Percentiles rank a stretch among this genome's conserved stretches.
Conservation (phyloP, 768 basidiomycete genomes). For the Cystofilobasidium bisporidii region DNA sequence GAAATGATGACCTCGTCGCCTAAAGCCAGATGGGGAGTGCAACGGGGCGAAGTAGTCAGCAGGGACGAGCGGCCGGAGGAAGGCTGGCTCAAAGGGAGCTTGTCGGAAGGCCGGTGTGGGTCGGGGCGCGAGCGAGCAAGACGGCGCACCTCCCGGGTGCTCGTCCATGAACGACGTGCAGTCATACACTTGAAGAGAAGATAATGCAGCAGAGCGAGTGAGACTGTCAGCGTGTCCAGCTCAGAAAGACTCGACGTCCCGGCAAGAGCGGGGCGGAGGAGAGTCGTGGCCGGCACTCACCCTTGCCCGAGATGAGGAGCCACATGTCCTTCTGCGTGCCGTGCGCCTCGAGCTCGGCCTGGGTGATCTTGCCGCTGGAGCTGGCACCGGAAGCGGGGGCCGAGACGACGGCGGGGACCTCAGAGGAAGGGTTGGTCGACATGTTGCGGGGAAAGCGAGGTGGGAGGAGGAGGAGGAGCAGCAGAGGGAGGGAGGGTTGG, state of each 20-base stretch:
- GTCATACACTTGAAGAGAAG: slow-evolving; percentile 20
- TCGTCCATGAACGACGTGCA: slow-evolving; percentile 24
- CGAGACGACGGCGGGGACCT: slow-evolving; percentile 22
- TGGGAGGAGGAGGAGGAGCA: neutral
- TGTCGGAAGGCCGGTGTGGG: no score
- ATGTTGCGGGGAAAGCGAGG: slow-evolving; percentile 5
- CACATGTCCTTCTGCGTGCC: slow-evolving; percentile 23
- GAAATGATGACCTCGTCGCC: slow-evolving; percentile 95
- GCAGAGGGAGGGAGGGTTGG: neutral
- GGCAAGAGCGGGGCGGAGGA: no score
- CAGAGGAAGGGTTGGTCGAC: slow-evolving; percentile 21
- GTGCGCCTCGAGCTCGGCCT: slow-evolving; percentile 27
- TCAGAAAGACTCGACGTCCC: no score
- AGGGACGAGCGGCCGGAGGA: neutral
- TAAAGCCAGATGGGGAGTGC: neutral
- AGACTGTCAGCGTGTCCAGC: neutral
- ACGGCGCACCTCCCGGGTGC: slow-evolving; percentile 30
- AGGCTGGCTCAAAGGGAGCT: no score
- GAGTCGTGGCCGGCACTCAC: no score
- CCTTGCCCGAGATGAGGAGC: slow-evolving; percentile 25
- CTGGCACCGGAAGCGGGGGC: neutral
- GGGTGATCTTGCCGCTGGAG: slow-evolving; percentile 21
- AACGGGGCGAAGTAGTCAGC: neutral
- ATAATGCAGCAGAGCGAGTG: neutral
- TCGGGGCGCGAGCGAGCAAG: no score